Evolutionary conservation across 345 rosid species (phyloP), one percentile per base, ranked within the genome.

Genomic region (Populus alba): DNA sequence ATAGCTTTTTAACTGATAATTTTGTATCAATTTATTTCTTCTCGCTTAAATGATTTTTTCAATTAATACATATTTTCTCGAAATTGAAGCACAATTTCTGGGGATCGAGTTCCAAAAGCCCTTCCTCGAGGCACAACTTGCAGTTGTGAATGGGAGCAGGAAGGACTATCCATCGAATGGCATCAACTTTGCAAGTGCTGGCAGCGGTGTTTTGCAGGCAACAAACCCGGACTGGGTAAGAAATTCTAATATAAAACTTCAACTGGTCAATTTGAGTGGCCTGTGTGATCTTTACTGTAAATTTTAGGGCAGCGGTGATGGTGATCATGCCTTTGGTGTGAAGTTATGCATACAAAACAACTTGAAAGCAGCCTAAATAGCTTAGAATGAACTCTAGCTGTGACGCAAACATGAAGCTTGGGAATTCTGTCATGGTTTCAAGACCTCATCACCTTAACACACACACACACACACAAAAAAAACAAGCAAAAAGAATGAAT

Each of bases 131-230:
- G 77, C 86, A 59, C 78, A 82, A 9, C 71, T 67, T 3, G 82
- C 67, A 13, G 77, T 90, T 33, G 29, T 69, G 53, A 92, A 89
- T n/a, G 89, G 92, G 39, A 86, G 87, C 16, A 53, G 79, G 45
- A 85, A 77, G 80, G 45, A 39, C 27, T 83, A 82, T 61, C 91
- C 91, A 39, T 78, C 87, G 15, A 90, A 86, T 77, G 94, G 94
- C 37, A 76, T 92, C 81, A 89, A 92, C 80, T 90, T 92, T 77
- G 97, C 92, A 6, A 87, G 94, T 70, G 91, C 87, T 22, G 92
- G 91, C 70, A 88, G 97, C 74, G 94, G 92, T 25, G 86, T 89
- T 67, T 79, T 89, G 68, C 70, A 23, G 35, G 88, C 74, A 74
- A 92, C 97, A 53, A 90, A 88, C 80, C 77, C 80, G 33, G 72